A percentile compares a stretch with the other conserved stretches of the same genome.
Conservation (phyloP, 768 basidiomycete species). For the Lactifluus hygrophoroides region DNA sequence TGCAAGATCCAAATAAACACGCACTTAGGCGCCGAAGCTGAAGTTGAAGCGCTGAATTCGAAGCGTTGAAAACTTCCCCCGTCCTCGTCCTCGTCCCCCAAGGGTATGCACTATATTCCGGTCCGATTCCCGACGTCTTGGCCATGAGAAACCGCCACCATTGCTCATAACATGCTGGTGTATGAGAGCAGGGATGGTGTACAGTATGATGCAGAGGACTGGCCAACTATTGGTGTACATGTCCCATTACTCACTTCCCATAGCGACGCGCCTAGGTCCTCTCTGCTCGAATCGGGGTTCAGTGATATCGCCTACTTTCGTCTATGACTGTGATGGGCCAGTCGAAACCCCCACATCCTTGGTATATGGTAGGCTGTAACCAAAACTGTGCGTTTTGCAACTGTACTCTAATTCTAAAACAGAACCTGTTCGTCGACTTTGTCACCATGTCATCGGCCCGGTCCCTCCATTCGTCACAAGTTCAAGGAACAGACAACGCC, state of each 20-base stretch:
- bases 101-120: background rate
- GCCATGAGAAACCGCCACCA: background rate
- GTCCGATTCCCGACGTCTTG: constrained; percentile 8
- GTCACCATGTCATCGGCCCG: background rate
- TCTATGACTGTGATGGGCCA: background rate
- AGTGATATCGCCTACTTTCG: background rate
- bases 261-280: background rate
- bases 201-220: background rate
- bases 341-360: background rate
- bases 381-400: background rate
- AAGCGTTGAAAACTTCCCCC: background rate
- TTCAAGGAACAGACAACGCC: background rate
- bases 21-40: background rate
- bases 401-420: background rate
- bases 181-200: background rate
- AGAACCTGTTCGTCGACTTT: background rate
- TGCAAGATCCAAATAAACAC: background rate
- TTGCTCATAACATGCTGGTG: background rate
- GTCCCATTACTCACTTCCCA: background rate
- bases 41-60: background rate
- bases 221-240: background rate
- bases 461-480: background rate
- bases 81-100: background rate
- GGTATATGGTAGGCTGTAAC: background rate
- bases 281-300: background rate